Percentiles rank a stretch among this genome's conserved stretches.
phyloP scores from a whole-genome alignment of 768 basidiomycete genomes.

The Panus rudis region DNA sequence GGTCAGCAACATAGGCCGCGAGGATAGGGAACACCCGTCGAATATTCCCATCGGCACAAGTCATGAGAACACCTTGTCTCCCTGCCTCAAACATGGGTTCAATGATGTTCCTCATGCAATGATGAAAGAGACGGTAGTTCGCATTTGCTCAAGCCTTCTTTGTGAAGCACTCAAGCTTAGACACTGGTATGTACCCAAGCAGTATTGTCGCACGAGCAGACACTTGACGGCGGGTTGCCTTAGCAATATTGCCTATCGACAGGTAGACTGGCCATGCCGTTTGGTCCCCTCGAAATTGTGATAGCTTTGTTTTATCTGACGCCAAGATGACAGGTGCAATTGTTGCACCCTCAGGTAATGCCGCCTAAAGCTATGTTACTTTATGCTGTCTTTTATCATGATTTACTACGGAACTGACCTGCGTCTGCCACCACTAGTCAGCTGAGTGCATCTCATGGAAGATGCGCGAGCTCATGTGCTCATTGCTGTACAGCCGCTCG shows the following conservation, averaged over 20 bases:
- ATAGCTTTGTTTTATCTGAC: constrained; percentile 24
- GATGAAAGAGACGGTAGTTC: constrained; percentile 18
- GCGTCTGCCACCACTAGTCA: constrained; percentile 44
- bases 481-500: constrained; percentile 2
- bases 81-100: constrained; percentile 14
- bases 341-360: constrained; percentile 18
- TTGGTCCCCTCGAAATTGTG: constrained; percentile 19
- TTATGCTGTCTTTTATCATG: too few relatives aligned
- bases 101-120: constrained; percentile 12
- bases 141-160: constrained; percentile 4
- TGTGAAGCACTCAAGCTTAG: constrained; percentile 21
- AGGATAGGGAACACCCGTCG: constrained; percentile 16
- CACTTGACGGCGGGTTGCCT: constrained; percentile 12
- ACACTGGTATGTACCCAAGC: constrained; percentile 22
- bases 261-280: constrained; percentile 26
- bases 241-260: constrained; percentile 24
- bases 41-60: constrained; percentile 13
- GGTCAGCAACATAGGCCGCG: constrained; percentile 16
- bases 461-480: not conserved
- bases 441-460: constrained; percentile 19
- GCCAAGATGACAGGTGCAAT: constrained; percentile 23
- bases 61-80: constrained; percentile 13
- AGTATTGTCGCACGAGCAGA: constrained; percentile 12
- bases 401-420: too few relatives aligned
- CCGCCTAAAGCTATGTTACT: too few relatives aligned